phyloP scores from a whole-genome alignment of 805 yeast species.

The Yarrowia hollandica region DNA sequence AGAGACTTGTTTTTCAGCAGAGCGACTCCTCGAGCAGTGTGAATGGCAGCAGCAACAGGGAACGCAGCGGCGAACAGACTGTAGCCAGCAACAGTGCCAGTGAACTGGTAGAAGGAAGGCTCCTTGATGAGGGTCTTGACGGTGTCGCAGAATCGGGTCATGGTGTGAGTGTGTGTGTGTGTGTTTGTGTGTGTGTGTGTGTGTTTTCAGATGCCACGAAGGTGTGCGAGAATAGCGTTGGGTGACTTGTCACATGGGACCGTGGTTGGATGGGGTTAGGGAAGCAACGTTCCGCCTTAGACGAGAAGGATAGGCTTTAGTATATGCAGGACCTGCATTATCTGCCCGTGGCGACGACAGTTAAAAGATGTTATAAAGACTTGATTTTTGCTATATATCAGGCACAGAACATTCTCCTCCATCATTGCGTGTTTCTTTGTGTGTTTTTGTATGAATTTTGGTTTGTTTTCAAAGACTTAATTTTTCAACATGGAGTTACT shows the following conservation, averaged over 20 bases:
- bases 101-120: conserved; percentile 28
- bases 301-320: conserved; percentile 23
- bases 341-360: background rate
- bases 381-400: too few species aligned
- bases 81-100: conserved; percentile 25
- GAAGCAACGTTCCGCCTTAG: conserved; percentile 25
- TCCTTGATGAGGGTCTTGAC: conserved; percentile 26
- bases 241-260: conserved; percentile 22
- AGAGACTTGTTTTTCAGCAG: conserved; percentile 21
- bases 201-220: conserved; percentile 3
- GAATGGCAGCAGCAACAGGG: conserved; percentile 22
- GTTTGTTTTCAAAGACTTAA: background rate
- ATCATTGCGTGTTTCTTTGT: background rate
- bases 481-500: background rate
- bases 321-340: conserved; percentile 19
- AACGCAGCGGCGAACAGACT: conserved; percentile 22
- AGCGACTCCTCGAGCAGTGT: conserved; percentile 28
- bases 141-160: conserved; percentile 24
- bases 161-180: background rate
- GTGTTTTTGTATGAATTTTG: background rate
- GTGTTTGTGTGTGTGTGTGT: background rate
- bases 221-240: conserved; percentile 22
- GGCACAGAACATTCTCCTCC: too few species aligned
- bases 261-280: conserved; percentile 9
- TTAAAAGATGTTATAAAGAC: background rate